Conservation (phyloP, 2,329 filamentous ascomycete species). For the Pezicula neosporulosa region DNA sequence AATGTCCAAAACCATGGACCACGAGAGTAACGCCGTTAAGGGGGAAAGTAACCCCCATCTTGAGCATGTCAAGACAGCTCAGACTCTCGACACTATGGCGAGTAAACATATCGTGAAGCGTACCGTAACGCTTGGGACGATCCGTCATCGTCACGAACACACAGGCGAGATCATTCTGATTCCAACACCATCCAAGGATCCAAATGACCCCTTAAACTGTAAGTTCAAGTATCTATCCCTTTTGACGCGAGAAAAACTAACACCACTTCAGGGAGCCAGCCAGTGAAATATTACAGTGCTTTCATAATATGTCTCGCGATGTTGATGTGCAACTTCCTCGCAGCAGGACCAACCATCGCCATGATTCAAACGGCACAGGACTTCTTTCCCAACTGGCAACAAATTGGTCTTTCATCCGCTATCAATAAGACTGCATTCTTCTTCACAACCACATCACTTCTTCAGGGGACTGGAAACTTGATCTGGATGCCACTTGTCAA, state of each 20-base stretch:
- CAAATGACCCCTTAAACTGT: slow-evolving; percentile 35
- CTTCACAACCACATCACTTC: slow-evolving; percentile 17
- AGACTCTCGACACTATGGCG: background rate
- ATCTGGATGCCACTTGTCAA: slow-evolving; percentile 21
- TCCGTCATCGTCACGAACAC: slow-evolving; percentile 15
- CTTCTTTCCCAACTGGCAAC: slow-evolving; percentile 13
- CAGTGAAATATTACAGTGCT: slow-evolving; percentile 12
- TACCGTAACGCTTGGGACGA: slow-evolving; percentile 12
- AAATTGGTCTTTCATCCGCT: slow-evolving; percentile 1
- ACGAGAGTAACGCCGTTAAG: too few relatives aligned
- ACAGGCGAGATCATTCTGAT: slow-evolving; percentile 26
- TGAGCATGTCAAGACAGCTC: slow-evolving; percentile 5
- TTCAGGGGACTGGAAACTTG: slow-evolving; percentile 15
- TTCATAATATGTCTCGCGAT: slow-evolving; percentile 16
- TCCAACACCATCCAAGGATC: slow-evolving; percentile 29
- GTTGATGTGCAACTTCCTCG: slow-evolving; percentile 20
- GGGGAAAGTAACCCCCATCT: too few relatives aligned
- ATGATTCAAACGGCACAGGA: slow-evolving; percentile 14
- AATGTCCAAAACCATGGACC: too few relatives aligned
- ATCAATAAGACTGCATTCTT: slow-evolving; percentile 19
- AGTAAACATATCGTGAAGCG: slow-evolving; percentile 2
- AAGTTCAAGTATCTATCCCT: background rate
- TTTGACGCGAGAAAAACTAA: background rate
- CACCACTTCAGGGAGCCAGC: background rate
- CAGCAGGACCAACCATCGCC: slow-evolving; percentile 19